These are phyloP conservation scores for Zygoascus tannicola DNA, from an alignment of 805 yeast species.

Conservation along the genomic window DNA sequence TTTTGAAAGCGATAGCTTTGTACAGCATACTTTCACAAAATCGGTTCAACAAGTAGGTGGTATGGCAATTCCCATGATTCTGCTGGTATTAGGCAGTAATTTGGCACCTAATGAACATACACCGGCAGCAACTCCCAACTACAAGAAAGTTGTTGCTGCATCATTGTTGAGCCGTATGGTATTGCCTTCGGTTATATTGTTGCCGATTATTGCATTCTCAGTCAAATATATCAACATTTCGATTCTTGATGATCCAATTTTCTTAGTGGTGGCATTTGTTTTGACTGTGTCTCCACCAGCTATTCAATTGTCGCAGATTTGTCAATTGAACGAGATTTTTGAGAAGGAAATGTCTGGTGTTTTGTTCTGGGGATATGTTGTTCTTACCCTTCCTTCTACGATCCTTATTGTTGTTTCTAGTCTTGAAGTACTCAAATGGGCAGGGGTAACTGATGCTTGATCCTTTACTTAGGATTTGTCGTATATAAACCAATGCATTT, in stretches of 20 bases:
- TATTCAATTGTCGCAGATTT: conserved; percentile 55
- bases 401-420: conserved; percentile 46
- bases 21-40: conserved; percentile 42
- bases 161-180: conserved; percentile 52
- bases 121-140: conserved; percentile 31
- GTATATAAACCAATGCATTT: not conserved
- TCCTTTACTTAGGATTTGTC: not conserved
- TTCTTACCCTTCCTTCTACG: conserved; percentile 51
- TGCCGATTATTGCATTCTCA: conserved; percentile 44
- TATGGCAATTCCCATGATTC: conserved; percentile 52
- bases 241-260: conserved; percentile 47
- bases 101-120: conserved; percentile 46
- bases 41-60: conserved; percentile 46
- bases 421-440: conserved; percentile 49
- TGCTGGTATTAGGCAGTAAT: conserved; percentile 53
- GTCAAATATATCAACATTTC: conserved; percentile 44
- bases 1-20: conserved; percentile 38
- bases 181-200: conserved; percentile 43
- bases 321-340: conserved; percentile 50
- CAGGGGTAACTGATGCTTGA: conserved; percentile 21
- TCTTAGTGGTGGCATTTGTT: conserved; percentile 48
- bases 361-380: conserved; percentile 57
- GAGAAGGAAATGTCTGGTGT: conserved; percentile 60
- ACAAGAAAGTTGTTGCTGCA: conserved; percentile 40
- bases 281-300: conserved; percentile 60